Evolutionary conservation across 2,329 filamentous ascomycete species (phyloP), one percentile per base, ranked within the genome.

Genomic region (Xylariaceae sp.): DNA sequence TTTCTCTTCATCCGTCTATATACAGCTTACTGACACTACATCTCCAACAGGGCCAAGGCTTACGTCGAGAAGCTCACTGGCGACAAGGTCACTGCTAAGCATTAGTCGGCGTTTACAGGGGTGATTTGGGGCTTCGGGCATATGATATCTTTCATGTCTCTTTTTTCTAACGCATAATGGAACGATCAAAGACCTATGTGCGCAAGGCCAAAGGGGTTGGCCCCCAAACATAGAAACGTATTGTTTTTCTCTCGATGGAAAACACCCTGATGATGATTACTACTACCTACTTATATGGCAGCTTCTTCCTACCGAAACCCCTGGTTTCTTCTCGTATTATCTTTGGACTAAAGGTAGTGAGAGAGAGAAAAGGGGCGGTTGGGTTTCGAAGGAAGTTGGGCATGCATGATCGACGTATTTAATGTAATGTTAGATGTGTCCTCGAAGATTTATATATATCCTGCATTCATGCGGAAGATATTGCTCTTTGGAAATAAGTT

Each of bases 1-100:
- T 39, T 39, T 13, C 37, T 39, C 37, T 30, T 23, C 23, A 30
- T 30, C 2, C n/a, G n/a, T 30, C 23, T 30, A 42, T 1, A 42
- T 42, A 42, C 37, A 42, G 7, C 37, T 35, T 65, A 45, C 72
- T 75, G 64, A 72, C 67, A 72, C 67, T 53, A 1, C 5, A 13
- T 42, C 37, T 42, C 62, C 56, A 57, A 72, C 67, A 87, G 84
- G 80, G 85, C 85, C 63, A 88, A 88, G 78, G 78, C 77, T 57
- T 87, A 87, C 66, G 83, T 88, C 64, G 85, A 88, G 75, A 84
- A 84, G 73, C 62, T 87, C 72, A 88, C 85, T 53, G 85, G 85
- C 62, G 85, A 88, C 30, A 68, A 73, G 70, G 83, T 86, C 70
- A 84, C 84, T 65, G 83, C 83, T 70, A 88, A 88, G 81, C 85